Conservation (phyloP, 2,329 filamentous ascomycete genomes). For the Botrytis byssoidea region DNA sequence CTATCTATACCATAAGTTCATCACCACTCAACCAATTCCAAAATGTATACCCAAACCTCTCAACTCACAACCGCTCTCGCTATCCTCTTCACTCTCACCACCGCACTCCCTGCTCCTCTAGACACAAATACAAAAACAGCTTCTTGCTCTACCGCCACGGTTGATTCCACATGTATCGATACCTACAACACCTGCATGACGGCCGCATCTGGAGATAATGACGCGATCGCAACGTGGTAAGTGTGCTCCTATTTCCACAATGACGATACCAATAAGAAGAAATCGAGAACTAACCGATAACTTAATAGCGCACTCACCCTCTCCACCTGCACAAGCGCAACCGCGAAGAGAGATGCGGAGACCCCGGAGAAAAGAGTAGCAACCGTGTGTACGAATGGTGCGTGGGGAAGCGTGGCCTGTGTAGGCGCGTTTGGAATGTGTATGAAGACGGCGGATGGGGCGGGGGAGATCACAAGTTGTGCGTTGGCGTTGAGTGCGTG, state of each 20-base stretch:
- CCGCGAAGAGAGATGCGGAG: neutral
- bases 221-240: neutral
- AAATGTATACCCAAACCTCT: neutral
- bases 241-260: neutral
- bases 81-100: neutral
- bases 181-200: neutral
- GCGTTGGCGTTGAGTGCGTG: neutral
- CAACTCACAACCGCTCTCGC: neutral
- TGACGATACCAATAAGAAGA: neutral
- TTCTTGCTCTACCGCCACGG: neutral
- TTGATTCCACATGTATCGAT: neutral
- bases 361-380: neutral
- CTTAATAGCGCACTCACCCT: neutral
- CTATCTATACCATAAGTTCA: neutral
- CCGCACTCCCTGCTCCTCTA: neutral
- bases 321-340: neutral
- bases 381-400: neutral
- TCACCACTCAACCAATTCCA: neutral
- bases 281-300: neutral
- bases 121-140: neutral
- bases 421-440: neutral
- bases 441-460: neutral
- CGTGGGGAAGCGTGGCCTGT: neutral
- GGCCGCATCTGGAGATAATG: neutral
- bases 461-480: neutral